Conservation (phyloP, 2,329 filamentous ascomycete genomes). For the Aspergillus sclerotialis region DNA sequence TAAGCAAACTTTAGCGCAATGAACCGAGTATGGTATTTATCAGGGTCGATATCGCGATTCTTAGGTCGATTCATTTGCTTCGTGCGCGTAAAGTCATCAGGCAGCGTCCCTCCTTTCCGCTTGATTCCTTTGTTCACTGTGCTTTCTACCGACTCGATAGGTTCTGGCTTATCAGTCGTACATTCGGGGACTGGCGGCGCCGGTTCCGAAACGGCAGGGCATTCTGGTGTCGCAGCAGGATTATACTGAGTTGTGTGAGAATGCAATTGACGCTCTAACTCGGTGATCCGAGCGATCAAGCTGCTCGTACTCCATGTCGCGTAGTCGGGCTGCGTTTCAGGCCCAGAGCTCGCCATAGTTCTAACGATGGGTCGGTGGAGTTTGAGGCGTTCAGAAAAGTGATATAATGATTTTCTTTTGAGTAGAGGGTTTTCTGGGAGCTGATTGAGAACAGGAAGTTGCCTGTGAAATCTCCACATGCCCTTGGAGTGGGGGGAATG, state of each 20-base stretch:
- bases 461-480: constrained; percentile 24
- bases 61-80: constrained; percentile 26
- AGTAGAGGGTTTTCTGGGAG: constrained; percentile 5
- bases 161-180: not conserved
- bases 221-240: constrained; percentile 2
- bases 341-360: constrained; percentile 17
- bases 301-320: constrained; percentile 60
- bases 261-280: constrained; percentile 61
- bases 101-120: constrained; percentile 12
- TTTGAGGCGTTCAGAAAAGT: constrained; percentile 6
- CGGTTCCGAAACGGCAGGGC: not conserved
- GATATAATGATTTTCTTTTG: constrained; percentile 7
- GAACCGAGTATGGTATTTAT: constrained; percentile 72
- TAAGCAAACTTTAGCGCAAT: constrained; percentile 94
- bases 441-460: constrained; percentile 9
- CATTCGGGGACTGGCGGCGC: too few species aligned
- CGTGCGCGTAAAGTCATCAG: constrained; percentile 18
- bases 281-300: constrained; percentile 60
- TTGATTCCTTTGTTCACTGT: not conserved
- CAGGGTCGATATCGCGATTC: constrained; percentile 61
- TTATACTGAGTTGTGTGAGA: constrained; percentile 29
- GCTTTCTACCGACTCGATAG: not conserved
- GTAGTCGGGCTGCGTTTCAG: constrained; percentile 42
- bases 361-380: constrained; percentile 9
- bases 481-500: constrained; percentile 9